Base-by-base conservation (phyloP, 148 eudicot species). In the Heliamphora exappendiculata region DNA sequence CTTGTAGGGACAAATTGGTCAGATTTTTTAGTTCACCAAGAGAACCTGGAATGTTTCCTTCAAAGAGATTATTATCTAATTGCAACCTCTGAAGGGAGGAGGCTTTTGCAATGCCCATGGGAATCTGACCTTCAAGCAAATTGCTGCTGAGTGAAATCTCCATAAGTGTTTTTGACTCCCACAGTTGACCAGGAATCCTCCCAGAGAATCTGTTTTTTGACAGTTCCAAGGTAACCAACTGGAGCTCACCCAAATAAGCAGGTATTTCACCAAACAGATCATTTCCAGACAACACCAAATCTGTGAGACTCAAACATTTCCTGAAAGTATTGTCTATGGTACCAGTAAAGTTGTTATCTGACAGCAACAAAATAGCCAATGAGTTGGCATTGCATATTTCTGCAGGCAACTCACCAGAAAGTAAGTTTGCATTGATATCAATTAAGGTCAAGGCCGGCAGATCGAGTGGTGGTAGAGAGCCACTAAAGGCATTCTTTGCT, bases 1-100 rank as follows among this genome's bases (percentile, higher is more conserved):
- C 95, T 74, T 73, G 88, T 72, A 94, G 83, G 13, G 98, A 94
- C 31, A 94, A 87, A 84, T 90, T 94, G 20, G 98, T 94, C 62
- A 94, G 85, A 82, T 94, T 94, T 66, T 82, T 85, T 11, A 94
- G 81, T 75, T 80, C 79, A 28, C 97, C 93, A 67, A 94, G 80
- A 54, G 89, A 82, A 73, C 82, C 71, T 62, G 98, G 98, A 67
- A 94, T 91, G 58, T 70, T 71, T 70, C 98, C 97, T 76, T 72
- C 85, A 29, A 94, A 86, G 54, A 88, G 78, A 72, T 94, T 94
- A 76, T 87, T 81, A 41, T 89, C 97, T 51, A 94, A 75, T 63
- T 91, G 90, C 84, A 91, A 74, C 81, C 94, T 94, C 87, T 78
- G 86, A 33, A 94, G 79, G 11, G 87, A 84, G 34, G 82, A 74